phyloP scores from a whole-genome alignment of 208 protist species.

The Trypanosoma lewisi region DNA sequence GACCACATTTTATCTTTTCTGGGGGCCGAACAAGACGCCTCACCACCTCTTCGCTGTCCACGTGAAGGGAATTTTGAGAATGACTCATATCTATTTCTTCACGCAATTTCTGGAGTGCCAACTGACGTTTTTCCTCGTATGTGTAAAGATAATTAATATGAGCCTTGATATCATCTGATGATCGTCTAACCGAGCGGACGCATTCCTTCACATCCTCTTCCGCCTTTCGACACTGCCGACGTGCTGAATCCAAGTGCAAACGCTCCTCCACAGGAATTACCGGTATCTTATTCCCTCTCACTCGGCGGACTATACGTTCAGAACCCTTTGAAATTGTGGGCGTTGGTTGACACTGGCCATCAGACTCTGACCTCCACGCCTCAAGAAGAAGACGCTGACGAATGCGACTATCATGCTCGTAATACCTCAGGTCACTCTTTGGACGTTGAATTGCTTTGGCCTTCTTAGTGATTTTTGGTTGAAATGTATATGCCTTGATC shows the following conservation, averaged over 20 bases:
- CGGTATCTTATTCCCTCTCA: constrained; percentile 25
- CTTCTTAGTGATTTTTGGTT: constrained; percentile 39
- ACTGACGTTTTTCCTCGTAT: constrained; percentile 39
- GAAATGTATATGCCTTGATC: constrained; percentile 38
- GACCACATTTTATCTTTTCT: neutral
- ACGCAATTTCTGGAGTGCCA: constrained; percentile 38
- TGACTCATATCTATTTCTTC: constrained; percentile 24
- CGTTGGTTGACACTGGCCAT: constrained; percentile 24
- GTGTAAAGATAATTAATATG: constrained; percentile 52
- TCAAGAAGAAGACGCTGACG: constrained; percentile 53
- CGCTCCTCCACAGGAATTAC: constrained; percentile 41
- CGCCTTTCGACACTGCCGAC: constrained; percentile 23
- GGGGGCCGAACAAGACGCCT: constrained; percentile 31
- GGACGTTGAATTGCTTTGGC: constrained; percentile 21
- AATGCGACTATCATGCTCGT: constrained; percentile 16
- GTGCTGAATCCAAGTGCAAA: constrained; percentile 39
- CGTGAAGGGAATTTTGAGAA: constrained; percentile 22
- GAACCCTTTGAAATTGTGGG: constrained; percentile 48
- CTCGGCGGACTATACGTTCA: constrained; percentile 37
- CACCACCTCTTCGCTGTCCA: constrained; percentile 39
- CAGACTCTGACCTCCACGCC: constrained; percentile 29
- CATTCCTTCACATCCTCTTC: constrained; percentile 6
- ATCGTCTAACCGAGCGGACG: constrained; percentile 8
- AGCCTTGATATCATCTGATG: constrained; percentile 36
- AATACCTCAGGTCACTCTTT: constrained; percentile 8